Percentiles rank a stretch among this genome's conserved stretches.
Conservation (phyloP, 2,329 filamentous ascomycete genomes). For the Trichoderma koningii region DNA sequence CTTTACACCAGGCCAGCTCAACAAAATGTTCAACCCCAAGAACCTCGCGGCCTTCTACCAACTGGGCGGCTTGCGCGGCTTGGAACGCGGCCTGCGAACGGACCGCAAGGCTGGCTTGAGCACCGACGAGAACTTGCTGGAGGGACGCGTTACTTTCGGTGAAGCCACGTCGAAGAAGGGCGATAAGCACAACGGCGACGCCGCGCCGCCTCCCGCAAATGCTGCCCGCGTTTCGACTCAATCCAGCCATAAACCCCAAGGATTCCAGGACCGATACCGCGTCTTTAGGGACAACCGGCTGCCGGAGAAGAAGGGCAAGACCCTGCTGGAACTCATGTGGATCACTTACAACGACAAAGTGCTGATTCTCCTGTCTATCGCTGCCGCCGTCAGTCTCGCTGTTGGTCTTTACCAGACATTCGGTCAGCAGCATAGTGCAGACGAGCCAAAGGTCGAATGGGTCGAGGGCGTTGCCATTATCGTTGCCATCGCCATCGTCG, state of each 20-base stretch:
- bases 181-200: conserved; percentile 42
- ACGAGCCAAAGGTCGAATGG: conserved; percentile 68
- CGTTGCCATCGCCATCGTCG: conserved; percentile 75
- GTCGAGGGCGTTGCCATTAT: conserved; percentile 82
- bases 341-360: conserved; percentile 85
- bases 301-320: conserved; percentile 74
- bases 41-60: conserved; percentile 79
- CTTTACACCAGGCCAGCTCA: conserved; percentile 79
- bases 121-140: conserved; percentile 68
- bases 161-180: conserved; percentile 57
- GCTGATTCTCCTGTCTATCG: conserved; percentile 68
- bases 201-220: conserved; percentile 19
- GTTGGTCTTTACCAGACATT: conserved; percentile 77
- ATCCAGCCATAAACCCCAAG: conserved; percentile 13
- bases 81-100: conserved; percentile 77
- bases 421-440: conserved; percentile 55
- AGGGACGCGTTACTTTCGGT: conserved; percentile 70
- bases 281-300: conserved; percentile 72
- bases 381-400: conserved; percentile 71
- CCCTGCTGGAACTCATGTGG: conserved; percentile 72
- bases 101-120: conserved; percentile 75
- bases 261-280: conserved; percentile 61
- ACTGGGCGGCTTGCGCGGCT: conserved; percentile 73
- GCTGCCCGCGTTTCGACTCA: background rate
- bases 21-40: conserved; percentile 88